Evolutionary conservation across 2,329 filamentous ascomycete species (phyloP).

Genomic region (Bipolaris sorokiniana): DNA sequence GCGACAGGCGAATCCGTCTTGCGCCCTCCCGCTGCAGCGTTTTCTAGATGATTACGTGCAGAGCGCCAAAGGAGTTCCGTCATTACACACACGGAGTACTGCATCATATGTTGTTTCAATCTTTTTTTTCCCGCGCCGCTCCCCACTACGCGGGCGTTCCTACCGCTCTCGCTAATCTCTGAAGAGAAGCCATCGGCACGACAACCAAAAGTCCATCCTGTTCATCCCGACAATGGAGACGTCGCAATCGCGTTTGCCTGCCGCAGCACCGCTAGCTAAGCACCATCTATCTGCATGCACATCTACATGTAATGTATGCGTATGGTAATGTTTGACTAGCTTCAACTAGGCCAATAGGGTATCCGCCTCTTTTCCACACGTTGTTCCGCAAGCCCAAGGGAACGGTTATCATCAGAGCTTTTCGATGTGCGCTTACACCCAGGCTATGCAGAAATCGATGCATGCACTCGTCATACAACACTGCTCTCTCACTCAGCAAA

Average conservation of each 20-base stretch:
- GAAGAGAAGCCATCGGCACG: background rate
- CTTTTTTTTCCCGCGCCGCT: constrained; percentile 15
- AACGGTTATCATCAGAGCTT: background rate
- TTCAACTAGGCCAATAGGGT: constrained; percentile 9
- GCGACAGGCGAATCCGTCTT: background rate
- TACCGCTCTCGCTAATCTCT: background rate
- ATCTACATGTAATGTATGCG: constrained; percentile 24
- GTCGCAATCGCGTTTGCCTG: constrained; percentile 6
- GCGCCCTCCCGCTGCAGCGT: constrained; percentile 5
- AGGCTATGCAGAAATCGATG: background rate
- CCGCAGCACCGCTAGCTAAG: background rate
- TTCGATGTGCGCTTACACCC: constrained; percentile 13
- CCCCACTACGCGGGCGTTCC: background rate
- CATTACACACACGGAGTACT: constrained; percentile 6
- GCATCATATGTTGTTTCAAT: constrained; percentile 2
- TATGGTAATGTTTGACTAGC: constrained; percentile 5
- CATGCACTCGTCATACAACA: constrained; percentile 5
- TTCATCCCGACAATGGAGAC: background rate
- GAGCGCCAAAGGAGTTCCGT: constrained; percentile 11
- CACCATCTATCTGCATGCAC: constrained; percentile 12
- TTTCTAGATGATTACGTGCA: constrained; percentile 23
- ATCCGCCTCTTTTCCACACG: constrained; percentile 11
- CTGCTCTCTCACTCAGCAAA: constrained; percentile 5
- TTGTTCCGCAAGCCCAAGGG: constrained; percentile 4
- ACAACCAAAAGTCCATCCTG: background rate